Evolutionary conservation across 768 basidiomycete species (phyloP).

Genomic region (Chlorophyllum brunneum): DNA sequence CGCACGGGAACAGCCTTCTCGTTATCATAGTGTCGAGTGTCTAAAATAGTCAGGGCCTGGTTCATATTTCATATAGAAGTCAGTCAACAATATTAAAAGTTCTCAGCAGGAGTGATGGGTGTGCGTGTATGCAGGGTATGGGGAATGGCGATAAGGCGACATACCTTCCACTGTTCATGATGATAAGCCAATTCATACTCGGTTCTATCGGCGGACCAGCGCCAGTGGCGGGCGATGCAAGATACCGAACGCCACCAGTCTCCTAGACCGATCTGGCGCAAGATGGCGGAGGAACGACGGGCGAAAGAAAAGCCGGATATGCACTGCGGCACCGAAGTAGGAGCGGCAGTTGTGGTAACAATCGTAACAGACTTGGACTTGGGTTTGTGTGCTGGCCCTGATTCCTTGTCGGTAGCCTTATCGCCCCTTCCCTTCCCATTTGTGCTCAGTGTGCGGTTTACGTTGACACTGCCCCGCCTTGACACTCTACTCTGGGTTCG

Average conservation of each 20-base stretch:
- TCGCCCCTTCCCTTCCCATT: neutral
- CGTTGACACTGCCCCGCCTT: neutral
- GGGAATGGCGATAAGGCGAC: constrained; percentile 1
- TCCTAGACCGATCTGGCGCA: neutral
- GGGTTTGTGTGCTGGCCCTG: neutral
- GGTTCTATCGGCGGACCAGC: constrained; percentile 38
- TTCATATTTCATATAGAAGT: neutral
- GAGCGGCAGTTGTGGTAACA: neutral
- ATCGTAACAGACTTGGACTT: neutral
- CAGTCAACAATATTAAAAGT: neutral
- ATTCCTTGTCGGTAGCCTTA: neutral
- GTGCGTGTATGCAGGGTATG: neutral
- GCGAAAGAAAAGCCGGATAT: neutral
- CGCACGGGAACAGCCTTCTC: neutral
- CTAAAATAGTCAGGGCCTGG: constrained; percentile 17
- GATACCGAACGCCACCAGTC: constrained; percentile 11
- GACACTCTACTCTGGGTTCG: neutral
- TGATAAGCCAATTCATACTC: constrained; percentile 41
- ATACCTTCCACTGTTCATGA: constrained; percentile 46
- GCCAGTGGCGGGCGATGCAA: constrained; percentile 38
- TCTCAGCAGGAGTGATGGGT: neutral
- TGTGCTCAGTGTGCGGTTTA: neutral
- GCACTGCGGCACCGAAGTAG: neutral
- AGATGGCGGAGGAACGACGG: constrained; percentile 1
- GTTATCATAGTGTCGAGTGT: constrained; percentile 9